A percentile compares a stretch with the other conserved stretches of the same genome.
These are phyloP conservation scores for Fusarium foetens DNA, from an alignment of 2,329 filamentous ascomycete species.

Conservation along the genomic window DNA sequence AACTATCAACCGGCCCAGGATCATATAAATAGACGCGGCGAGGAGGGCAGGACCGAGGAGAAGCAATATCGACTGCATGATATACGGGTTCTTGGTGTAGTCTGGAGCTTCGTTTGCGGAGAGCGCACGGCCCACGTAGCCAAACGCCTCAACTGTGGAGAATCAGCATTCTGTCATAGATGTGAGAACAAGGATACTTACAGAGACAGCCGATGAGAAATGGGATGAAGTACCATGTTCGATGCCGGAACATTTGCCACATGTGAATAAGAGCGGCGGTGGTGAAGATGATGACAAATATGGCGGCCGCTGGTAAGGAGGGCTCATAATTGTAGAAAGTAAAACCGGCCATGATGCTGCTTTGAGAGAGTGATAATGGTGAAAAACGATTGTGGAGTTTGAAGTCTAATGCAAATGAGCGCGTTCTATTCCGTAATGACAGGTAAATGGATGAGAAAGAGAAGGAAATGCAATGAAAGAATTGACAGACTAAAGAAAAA, in stretches of 20 bases:
- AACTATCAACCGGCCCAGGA: constrained; percentile 53
- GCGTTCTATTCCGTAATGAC: not conserved
- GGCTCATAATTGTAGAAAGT: constrained; percentile 59
- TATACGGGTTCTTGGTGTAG: constrained; percentile 48
- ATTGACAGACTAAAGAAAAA: not conserved
- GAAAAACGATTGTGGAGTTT: not conserved
- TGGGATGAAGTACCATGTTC: constrained; percentile 63
- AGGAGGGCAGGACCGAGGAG: constrained; percentile 54
- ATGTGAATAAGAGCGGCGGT: constrained; percentile 51
- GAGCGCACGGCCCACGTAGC: constrained; percentile 60
- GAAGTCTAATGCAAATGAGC: not conserved
- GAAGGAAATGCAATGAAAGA: not conserved
- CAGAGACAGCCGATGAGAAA: constrained; percentile 61
- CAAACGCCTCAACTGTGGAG: constrained; percentile 41
- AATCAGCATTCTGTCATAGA: not conserved
- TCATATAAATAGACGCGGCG: constrained; percentile 59
- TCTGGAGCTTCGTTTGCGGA: constrained; percentile 54
- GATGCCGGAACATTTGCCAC: constrained; percentile 51
- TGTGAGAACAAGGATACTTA: constrained; percentile 42
- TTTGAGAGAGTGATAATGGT: not conserved
- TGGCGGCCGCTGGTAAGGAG: constrained; percentile 53
- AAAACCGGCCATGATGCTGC: not conserved
- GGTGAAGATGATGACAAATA: constrained; percentile 55
- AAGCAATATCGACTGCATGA: constrained; percentile 52
- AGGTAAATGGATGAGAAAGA: not conserved